Base-by-base conservation (phyloP, 2,329 filamentous ascomycete genomes). In the Amylocarpus encephaloides region DNA sequence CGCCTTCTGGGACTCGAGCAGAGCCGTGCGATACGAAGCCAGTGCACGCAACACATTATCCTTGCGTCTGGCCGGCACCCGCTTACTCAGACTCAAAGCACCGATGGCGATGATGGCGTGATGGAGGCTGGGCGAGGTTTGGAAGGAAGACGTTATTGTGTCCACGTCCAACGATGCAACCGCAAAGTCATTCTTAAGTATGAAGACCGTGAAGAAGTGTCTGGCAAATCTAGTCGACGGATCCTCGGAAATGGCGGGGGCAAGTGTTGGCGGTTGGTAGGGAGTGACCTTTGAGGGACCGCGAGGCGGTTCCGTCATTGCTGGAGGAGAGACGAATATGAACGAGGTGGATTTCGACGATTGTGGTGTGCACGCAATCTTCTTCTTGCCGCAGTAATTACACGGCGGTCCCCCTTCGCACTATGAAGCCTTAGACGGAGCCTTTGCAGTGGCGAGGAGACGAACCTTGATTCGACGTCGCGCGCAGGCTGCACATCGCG, bases 361-460 rank as follows among this genome's bases (percentile, higher is more conserved):
- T 10, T 46, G 57, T 4, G 55, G 51, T n/a, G 53, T 15, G 35
- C 58, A 60, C 41, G 38, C 10, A 16, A 53, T 49, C 7, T 46
- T 51, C 36, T 50, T 57, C 38, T 56, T 59, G 18, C 38, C 48
- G 36, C 58, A 60, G 46, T 59, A 54, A n/a, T 29, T 22, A 36
- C 58, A 59, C 16, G 58, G 58, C 11, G 39, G 35, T 6, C 53
- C 50, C n/a, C 56, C 58, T 30, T 52, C 49, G 19, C 58, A 60
- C 58, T 60, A 35, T 12, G 43, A 50, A 35, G 6, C 16, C 29
- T 56, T 40, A 55, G 50, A 38, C 41, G 30, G 15, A 19, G 22
- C 30, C 2, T 12, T 18, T 33, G 10, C 12, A 46, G 29, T 29
- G 10, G n/a, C 13, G 6, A 15, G 18, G 22, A 22, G 12, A 48